Evolutionary conservation across 2,329 filamentous ascomycete genomes (phyloP).

Genomic region (Stachybotrys chartarum): DNA sequence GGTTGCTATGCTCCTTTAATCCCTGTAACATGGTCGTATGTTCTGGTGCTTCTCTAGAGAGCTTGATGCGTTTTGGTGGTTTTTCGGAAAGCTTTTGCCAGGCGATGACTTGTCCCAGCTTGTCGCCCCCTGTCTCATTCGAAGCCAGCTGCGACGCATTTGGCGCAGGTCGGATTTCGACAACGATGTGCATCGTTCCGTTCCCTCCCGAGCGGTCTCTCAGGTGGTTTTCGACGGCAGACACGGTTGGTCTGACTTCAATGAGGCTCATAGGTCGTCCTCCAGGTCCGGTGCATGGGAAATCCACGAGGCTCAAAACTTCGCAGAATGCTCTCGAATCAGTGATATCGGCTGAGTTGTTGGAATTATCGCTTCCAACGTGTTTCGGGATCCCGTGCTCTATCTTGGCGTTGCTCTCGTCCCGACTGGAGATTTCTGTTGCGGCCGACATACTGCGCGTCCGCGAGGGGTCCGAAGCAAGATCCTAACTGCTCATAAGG

Average conservation of each 20-base stretch:
- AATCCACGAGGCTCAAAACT: background rate
- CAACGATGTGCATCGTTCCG: background rate
- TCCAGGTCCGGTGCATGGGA: background rate
- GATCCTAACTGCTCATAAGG: background rate
- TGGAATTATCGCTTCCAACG: background rate
- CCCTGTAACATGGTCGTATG: background rate
- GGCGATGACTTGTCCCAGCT: constrained; percentile 6
- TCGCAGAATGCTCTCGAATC: background rate
- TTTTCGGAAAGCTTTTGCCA: constrained; percentile 5
- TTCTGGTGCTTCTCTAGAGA: background rate
- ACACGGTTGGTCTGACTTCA: constrained; percentile 7
- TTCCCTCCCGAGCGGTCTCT: background rate
- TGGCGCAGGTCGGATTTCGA: background rate
- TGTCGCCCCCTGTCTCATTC: background rate
- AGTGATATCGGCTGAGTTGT: background rate
- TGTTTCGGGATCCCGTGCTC: background rate
- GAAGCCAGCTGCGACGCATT: background rate
- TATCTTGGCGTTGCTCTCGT: background rate
- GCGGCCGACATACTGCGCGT: no score
- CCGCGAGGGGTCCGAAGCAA: no score
- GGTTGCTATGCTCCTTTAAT: background rate
- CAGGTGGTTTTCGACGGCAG: background rate
- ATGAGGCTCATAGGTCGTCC: constrained; percentile 9
- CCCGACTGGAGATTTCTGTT: no score
- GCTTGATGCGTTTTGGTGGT: constrained; percentile 2